Conservation (phyloP, 2,329 filamentous ascomycete species). For the Orbilia oligospora region DNA sequence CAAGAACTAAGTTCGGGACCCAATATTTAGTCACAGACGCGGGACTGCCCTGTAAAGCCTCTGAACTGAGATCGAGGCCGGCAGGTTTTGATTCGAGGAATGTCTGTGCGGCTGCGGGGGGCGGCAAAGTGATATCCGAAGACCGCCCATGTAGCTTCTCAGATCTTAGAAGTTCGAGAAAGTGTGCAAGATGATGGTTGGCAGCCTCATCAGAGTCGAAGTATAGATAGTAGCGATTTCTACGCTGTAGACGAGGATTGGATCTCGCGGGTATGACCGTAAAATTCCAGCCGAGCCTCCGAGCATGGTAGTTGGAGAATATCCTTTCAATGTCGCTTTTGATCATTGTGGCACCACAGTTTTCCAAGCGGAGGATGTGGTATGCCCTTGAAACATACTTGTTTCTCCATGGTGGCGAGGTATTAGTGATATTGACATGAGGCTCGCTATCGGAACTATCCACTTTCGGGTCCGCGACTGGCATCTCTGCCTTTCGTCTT, state of each 20-base stretch:
- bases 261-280: conserved; percentile 30
- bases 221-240: conserved; percentile 48
- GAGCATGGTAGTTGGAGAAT: conserved; percentile 50
- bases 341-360: conserved; percentile 50
- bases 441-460: neutral
- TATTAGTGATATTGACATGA: conserved; percentile 28
- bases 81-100: conserved; percentile 12
- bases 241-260: conserved; percentile 10
- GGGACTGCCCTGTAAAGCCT: conserved; percentile 6
- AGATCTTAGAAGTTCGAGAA: conserved; percentile 7
- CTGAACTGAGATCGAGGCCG: neutral
- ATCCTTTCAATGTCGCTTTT: conserved; percentile 53
- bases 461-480: neutral
- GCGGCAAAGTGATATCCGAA: conserved; percentile 28
- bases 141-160: conserved; percentile 11
- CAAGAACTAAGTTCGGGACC: conserved; percentile 19
- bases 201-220: conserved; percentile 32
- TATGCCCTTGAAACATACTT: conserved; percentile 9
- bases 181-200: conserved; percentile 34
- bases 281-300: conserved; percentile 23
- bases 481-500: neutral
- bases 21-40: conserved; percentile 19
- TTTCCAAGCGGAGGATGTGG: conserved; percentile 33
- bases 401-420: conserved; percentile 14
- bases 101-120: conserved; percentile 31